Evolutionary conservation across 192 early-diverging fungal genomes (phyloP), one percentile per base, ranked within the genome.

Genomic region (Entomortierella beljakovae): DNA sequence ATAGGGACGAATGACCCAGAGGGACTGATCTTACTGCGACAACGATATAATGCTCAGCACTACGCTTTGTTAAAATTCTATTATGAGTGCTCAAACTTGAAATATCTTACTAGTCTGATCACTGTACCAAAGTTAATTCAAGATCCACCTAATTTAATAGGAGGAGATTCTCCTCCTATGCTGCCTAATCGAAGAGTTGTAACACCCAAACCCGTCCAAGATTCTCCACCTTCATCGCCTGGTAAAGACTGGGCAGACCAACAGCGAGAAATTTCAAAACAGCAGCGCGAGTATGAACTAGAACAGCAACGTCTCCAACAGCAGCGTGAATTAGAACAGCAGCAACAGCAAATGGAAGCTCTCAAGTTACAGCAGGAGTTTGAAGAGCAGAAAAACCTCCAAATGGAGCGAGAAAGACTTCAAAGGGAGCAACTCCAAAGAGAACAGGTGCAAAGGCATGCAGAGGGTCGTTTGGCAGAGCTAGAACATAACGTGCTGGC

Each of bases 81-180:
- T 85, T 87, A 90, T 75, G 93, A 97, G 52, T 96, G 95, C 82
- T 90, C 91, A 42, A 92, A 92, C 57, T 74, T 98, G n/a, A 90
- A 90, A 68, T 99, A 98, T 81, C 82, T 99, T 46, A 97, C 95
- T 20, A 94, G 93, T 50, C 86, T 99, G 59, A 95, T 98, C 65
- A 89, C 84, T 33, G 94, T 99, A 23, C 98, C 98, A 25, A 90
- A 88, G 58, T 81, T 99, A 35, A 86, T 92, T 4, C 88, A 87
- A 73, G 88, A 94, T 57, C 92, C 96, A 63, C 94, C 95, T 54
- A 91, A 92, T 65, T 90, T 99, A 52, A 84, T 96, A 23, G 94
- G 91, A 16, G 81, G 88, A 46, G 87, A 83, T 33, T 88, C 91
- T 10, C 91, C 94, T 9, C 85, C 88, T 11, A 18, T 62, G 53